Evolutionary conservation across 257 asterid genomes (phyloP).

Genomic region (Solanum infundibuliforme): DNA sequence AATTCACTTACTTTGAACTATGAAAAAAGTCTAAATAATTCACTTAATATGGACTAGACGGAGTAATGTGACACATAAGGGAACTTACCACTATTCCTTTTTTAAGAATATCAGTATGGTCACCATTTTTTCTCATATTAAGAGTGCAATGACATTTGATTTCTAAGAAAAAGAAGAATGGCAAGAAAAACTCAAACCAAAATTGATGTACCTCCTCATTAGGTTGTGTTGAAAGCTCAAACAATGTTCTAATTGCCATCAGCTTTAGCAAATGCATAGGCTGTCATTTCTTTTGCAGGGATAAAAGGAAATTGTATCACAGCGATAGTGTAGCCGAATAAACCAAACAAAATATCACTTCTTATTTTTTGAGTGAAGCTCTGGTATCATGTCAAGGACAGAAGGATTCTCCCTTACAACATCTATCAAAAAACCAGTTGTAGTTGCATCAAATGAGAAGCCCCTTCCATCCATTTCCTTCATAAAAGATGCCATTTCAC

Average conservation of each 20-base stretch:
- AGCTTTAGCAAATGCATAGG: background rate
- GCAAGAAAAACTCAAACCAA: background rate
- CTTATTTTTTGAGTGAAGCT: background rate
- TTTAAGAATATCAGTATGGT: no score
- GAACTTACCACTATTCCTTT: background rate
- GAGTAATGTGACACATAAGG: background rate
- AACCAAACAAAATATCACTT: background rate
- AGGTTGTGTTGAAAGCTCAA: background rate
- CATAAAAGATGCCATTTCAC: background rate
- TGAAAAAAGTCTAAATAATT: no score
- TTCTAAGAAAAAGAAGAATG: background rate
- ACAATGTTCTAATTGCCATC: background rate
- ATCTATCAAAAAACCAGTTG: background rate
- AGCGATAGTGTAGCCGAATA: background rate
- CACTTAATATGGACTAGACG: background rate
- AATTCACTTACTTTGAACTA: no score
- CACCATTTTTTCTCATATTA: background rate
- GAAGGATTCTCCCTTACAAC: background rate
- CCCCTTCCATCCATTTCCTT: constrained; percentile 6
- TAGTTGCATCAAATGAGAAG: background rate
- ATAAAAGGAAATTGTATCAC: background rate
- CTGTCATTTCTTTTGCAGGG: background rate
- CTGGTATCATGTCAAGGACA: background rate
- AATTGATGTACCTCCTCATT: background rate
- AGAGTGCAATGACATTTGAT: background rate